These are phyloP conservation scores for Wickerhamomyces subpelliculosus DNA, from an alignment of 805 yeast genomes.

Conservation along the genomic window DNA sequence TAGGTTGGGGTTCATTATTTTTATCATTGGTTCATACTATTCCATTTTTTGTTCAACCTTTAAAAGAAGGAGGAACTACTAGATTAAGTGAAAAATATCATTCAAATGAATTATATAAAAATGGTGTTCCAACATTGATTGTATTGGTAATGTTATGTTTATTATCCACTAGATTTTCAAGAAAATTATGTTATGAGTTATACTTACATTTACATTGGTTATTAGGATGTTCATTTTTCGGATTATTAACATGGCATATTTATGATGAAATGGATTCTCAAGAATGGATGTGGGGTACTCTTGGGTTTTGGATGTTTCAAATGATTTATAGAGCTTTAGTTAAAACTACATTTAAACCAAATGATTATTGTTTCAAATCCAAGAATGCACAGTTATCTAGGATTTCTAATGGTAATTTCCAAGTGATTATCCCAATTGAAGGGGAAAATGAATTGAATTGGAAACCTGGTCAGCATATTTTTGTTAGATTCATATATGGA, in stretches of 20 bases:
- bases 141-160: slow-evolving; percentile 37
- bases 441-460: slow-evolving; percentile 30
- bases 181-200: slow-evolving; percentile 37
- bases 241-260: slow-evolving; percentile 38
- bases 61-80: slow-evolving; percentile 41
- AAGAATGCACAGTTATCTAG: too few species aligned
- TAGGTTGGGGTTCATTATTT: slow-evolving; percentile 34
- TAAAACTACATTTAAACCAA: slow-evolving; percentile 41
- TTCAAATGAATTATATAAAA: slow-evolving; percentile 19
- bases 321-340: slow-evolving; percentile 37
- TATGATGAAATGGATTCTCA: slow-evolving; percentile 28
- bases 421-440: slow-evolving; percentile 25
- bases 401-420: slow-evolving; percentile 27
- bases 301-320: slow-evolving; percentile 46
- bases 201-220: slow-evolving; percentile 51
- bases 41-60: slow-evolving; percentile 40
- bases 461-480: slow-evolving; percentile 52
- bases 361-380: slow-evolving; percentile 30
- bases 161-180: slow-evolving; percentile 32
- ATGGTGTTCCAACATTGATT: slow-evolving; percentile 45
- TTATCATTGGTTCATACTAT: slow-evolving; percentile 42
- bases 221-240: slow-evolving; percentile 40
- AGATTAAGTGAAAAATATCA: slow-evolving; percentile 18
- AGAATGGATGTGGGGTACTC: slow-evolving; percentile 41
- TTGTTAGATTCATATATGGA: slow-evolving; percentile 38